These are phyloP conservation scores for Magnaporthiopsis incrustans DNA, from an alignment of 2,329 filamentous ascomycete genomes.

Conservation along the genomic window DNA sequence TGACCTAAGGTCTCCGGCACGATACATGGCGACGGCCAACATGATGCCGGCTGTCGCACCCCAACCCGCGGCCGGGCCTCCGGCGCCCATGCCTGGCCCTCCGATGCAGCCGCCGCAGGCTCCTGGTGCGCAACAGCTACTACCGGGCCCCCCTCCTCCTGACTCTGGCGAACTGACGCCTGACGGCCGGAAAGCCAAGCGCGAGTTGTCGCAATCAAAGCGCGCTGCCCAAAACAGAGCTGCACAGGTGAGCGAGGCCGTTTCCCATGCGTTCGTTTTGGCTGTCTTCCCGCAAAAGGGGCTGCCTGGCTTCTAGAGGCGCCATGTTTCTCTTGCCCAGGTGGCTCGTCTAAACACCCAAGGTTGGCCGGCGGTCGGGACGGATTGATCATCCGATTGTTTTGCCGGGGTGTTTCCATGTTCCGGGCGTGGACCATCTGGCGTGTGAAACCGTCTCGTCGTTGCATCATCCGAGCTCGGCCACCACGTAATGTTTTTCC, in stretches of 20 bases:
- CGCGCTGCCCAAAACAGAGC: conserved; percentile 93
- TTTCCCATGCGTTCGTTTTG: background rate
- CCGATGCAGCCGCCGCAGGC: conserved; percentile 19
- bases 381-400: background rate
- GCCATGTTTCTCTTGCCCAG: background rate
- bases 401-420: background rate
- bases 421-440: background rate
- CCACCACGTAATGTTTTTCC: background rate
- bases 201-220: conserved; percentile 91
- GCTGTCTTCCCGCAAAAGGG: background rate
- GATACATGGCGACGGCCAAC: conserved; percentile 19
- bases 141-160: conserved; percentile 1
- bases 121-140: conserved; percentile 11
- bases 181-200: conserved; percentile 69
- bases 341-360: background rate
- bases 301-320: background rate
- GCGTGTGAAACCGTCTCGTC: background rate
- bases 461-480: background rate
- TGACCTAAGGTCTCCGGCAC: conserved; percentile 29
- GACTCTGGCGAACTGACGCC: conserved; percentile 26
- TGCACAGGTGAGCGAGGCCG: conserved; percentile 67
- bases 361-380: background rate
- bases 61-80: background rate
- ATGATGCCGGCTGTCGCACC: conserved; percentile 25
- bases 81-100: conserved; percentile 21